These are phyloP conservation scores for Alliaria petiolata DNA, from an alignment of 345 rosid species.

Conservation along the genomic window DNA sequence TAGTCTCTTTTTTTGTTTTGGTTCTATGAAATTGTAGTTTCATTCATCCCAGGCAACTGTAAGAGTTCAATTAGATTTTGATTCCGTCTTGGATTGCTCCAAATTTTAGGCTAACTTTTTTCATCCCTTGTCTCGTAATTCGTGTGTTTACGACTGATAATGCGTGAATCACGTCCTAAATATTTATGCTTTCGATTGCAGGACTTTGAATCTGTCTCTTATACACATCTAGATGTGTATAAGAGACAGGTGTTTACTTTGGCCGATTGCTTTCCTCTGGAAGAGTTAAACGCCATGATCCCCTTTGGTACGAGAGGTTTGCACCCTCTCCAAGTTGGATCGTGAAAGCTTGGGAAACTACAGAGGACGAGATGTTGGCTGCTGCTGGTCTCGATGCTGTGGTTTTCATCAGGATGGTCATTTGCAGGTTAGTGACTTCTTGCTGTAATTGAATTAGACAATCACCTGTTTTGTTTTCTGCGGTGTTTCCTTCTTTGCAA, in stretches of 20 bases:
- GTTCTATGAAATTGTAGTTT: background rate
- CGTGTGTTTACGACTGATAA: too few species aligned
- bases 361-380: slow-evolving; percentile 74
- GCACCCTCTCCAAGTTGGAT: slow-evolving; percentile 92
- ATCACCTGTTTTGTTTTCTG: slow-evolving; percentile 1
- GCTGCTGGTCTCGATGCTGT: slow-evolving; percentile 77
- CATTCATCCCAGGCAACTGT: background rate
- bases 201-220: too few species aligned
- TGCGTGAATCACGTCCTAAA: too few species aligned
- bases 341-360: slow-evolving; percentile 76
- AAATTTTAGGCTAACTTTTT: background rate
- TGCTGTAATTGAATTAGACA: background rate
- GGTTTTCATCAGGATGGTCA: slow-evolving; percentile 70
- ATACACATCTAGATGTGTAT: too few species aligned
- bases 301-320: slow-evolving; percentile 62
- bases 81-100: background rate
- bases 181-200: too few species aligned
- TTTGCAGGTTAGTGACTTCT: slow-evolving; percentile 56
- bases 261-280: slow-evolving; percentile 50
- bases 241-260: slow-evolving; percentile 88
- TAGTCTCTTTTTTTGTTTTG: background rate
- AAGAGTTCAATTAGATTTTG: background rate
- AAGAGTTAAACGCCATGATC: slow-evolving; percentile 31
- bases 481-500: background rate
- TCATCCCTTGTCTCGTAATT: background rate